phyloP scores from a whole-genome alignment of 129 eudicot genomes.

The Flaveria ramosissima region DNA sequence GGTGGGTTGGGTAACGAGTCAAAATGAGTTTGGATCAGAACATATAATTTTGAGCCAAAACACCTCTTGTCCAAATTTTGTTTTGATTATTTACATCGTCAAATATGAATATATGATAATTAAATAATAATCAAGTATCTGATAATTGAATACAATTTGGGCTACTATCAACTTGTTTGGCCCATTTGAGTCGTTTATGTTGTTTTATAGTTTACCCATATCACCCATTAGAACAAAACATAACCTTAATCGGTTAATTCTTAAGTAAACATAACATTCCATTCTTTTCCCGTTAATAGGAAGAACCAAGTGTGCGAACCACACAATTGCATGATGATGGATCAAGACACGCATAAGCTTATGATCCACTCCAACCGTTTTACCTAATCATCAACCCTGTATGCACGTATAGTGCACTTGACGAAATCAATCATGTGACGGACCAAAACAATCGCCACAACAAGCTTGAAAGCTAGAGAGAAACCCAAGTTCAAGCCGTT shows the following conservation, averaged over 20 bases:
- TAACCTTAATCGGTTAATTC: background rate
- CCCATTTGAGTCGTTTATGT: background rate
- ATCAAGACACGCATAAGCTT: slow-evolving; percentile 61
- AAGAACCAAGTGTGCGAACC: slow-evolving; percentile 79
- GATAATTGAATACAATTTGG: background rate
- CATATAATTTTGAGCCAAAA: background rate
- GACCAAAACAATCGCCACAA: slow-evolving; percentile 15
- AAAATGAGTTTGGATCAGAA: slow-evolving; percentile 8
- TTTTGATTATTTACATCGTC: background rate
- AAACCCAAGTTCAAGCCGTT: background rate
- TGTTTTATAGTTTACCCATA: background rate
- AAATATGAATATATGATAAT: background rate
- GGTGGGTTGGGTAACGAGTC: slow-evolving; percentile 8
- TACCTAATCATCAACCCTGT: slow-evolving; percentile 20
- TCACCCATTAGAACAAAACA: background rate
- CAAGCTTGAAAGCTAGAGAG: slow-evolving; percentile 25
- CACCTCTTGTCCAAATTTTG: background rate
- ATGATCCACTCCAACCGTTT: background rate
- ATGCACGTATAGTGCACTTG: slow-evolving; percentile 6
- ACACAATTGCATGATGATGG: slow-evolving; percentile 86
- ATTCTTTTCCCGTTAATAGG: slow-evolving; percentile 42
- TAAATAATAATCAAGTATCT: background rate
- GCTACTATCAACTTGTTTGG: background rate
- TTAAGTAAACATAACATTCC: background rate
- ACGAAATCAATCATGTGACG: slow-evolving; percentile 27